Evolutionary conservation across 306 rosid genomes (phyloP).

Genomic region (Ceratonia siliqua): DNA sequence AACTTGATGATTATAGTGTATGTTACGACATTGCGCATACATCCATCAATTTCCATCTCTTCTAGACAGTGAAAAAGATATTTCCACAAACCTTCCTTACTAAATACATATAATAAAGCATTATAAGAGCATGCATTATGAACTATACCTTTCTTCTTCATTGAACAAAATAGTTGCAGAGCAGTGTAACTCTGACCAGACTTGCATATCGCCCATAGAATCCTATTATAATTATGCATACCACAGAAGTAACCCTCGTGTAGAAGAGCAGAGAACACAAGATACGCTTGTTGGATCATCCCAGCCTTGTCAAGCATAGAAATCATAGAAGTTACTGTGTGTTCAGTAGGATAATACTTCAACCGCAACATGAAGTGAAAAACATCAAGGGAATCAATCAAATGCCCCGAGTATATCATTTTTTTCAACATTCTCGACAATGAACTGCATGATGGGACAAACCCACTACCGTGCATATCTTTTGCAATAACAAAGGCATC

Average conservation of each 20-base stretch:
- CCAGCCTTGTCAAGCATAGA: constrained; percentile 39
- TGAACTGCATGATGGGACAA: constrained; percentile 41
- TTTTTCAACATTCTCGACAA: constrained; percentile 43
- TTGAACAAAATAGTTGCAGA: constrained; percentile 40
- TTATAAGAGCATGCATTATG: constrained; percentile 47
- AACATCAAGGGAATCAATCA: constrained; percentile 30
- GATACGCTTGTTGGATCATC: constrained; percentile 37
- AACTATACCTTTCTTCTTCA: constrained; percentile 47
- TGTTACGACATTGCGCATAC: constrained; percentile 45
- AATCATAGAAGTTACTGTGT: constrained; percentile 34
- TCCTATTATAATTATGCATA: constrained; percentile 37
- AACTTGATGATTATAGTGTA: constrained; percentile 50
- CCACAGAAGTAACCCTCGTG: constrained; percentile 24
- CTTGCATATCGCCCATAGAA: constrained; percentile 51
- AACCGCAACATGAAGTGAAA: constrained; percentile 46
- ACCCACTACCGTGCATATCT: constrained; percentile 44
- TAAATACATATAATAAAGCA: constrained; percentile 50
- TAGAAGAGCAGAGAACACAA: constrained; percentile 27
- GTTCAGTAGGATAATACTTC: constrained; percentile 40
- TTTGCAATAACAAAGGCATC: constrained; percentile 39
- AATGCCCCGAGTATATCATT: constrained; percentile 28
- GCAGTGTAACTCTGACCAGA: constrained; percentile 40
- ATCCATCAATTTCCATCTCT: constrained; percentile 47
- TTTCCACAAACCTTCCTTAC: constrained; percentile 43
- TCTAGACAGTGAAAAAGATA: constrained; percentile 39